A percentile compares a stretch with the other conserved stretches of the same genome.
phyloP scores from a whole-genome alignment of 2,329 filamentous ascomycete genomes.

The Colletotrichum melonis region DNA sequence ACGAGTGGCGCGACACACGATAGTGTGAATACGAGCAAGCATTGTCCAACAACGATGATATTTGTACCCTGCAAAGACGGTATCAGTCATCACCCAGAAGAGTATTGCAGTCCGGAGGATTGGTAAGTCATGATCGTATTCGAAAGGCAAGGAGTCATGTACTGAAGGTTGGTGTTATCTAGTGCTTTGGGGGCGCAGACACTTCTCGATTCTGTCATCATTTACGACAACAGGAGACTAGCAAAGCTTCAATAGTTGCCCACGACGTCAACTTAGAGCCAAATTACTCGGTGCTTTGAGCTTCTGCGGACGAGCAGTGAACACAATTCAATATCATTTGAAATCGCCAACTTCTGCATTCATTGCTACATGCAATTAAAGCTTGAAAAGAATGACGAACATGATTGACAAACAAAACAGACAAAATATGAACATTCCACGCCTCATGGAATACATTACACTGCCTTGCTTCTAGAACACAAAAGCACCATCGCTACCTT shows the following conservation, averaged over 20 bases:
- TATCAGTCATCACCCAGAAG: slow-evolving; percentile 72
- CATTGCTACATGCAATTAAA: no score
- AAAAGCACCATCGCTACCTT: no score
- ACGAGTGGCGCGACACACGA: slow-evolving; percentile 57
- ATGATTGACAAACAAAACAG: no score
- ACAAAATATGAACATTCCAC: no score
- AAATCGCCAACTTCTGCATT: fast-evolving
- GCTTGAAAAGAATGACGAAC: no score
- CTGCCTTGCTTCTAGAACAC: no score
- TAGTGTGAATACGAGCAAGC: slow-evolving; percentile 69
- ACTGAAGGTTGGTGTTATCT: not conserved
- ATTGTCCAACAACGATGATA: slow-evolving; percentile 74
- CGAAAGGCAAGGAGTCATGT: not conserved
- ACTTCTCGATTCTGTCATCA: slow-evolving; percentile 37
- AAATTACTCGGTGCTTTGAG: fast-evolving
- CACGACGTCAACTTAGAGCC: no score
- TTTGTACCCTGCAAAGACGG: slow-evolving; percentile 75
- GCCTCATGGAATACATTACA: no score
- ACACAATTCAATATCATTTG: no score
- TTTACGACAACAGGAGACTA: slow-evolving; percentile 33
- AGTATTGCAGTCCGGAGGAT: slow-evolving; percentile 70
- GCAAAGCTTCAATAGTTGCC: no score
- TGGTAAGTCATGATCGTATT: slow-evolving; percentile 46
- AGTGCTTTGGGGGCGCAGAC: slow-evolving; percentile 38
- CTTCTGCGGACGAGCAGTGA: no score